Percentiles rank a stretch among this genome's conserved stretches.
Evolutionary conservation across 164 flowering plant species (phyloP).

Genomic region (Akebia trifoliata): DNA sequence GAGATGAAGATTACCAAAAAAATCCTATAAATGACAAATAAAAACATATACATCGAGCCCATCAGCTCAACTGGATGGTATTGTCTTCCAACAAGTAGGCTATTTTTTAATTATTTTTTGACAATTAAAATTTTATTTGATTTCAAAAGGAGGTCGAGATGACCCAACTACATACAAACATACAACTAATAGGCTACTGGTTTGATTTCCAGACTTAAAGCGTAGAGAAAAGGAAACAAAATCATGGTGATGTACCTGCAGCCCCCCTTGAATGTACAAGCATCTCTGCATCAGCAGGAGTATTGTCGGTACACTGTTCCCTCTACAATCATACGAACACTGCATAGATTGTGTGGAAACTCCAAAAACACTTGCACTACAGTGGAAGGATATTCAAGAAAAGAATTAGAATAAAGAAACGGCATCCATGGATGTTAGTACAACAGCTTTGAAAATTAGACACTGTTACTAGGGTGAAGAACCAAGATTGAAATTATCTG

Average conservation of each 20-base stretch:
- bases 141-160: too few species aligned
- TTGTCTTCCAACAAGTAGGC: too few species aligned
- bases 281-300: slow-evolving; percentile 82
- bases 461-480: not conserved
- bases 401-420: not conserved
- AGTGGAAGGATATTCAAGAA: slow-evolving; percentile 11
- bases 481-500: not conserved
- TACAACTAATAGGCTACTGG: not conserved
- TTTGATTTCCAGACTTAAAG: not conserved
- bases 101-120: too few species aligned
- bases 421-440: not conserved
- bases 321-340: slow-evolving; percentile 82
- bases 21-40: not conserved
- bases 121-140: too few species aligned
- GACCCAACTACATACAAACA: too few species aligned
- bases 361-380: slow-evolving; percentile 83
- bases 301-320: slow-evolving; percentile 91
- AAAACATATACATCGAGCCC: not conserved
- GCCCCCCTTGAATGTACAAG: slow-evolving; percentile 70
- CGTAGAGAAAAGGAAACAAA: not conserved
- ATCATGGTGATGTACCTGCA: slow-evolving; percentile 39
- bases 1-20: not conserved
- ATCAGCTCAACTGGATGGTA: not conserved
- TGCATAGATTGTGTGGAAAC: slow-evolving; percentile 96
- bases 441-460: not conserved